Conservation (phyloP, 78 protist genomes). For the Chrysochromulina tobinii region DNA sequence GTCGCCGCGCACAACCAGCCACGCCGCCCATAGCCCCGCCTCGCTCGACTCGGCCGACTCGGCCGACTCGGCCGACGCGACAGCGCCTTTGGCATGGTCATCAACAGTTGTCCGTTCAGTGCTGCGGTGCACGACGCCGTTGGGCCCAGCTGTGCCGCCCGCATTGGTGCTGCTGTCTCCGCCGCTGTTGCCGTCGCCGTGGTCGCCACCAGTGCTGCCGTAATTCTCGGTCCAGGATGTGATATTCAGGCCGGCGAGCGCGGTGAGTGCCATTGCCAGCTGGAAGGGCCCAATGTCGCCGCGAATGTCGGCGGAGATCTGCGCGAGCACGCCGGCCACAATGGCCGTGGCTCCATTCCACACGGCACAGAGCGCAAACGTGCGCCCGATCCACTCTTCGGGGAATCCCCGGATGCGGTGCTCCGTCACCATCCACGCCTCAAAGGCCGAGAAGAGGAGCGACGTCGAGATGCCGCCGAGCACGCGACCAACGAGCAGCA, state of each 20-base stretch:
- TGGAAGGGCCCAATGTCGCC: constrained; percentile 80
- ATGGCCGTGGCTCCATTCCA: neutral
- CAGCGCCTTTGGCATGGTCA: no score
- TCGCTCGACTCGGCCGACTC: no score
- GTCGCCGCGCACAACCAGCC: no score
- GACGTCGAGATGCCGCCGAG: constrained; percentile 8
- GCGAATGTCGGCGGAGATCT: constrained; percentile 37
- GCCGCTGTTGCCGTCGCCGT: no score
- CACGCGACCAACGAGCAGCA: neutral
- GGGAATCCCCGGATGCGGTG: neutral
- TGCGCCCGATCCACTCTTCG: neutral
- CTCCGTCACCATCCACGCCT: constrained; percentile 8
- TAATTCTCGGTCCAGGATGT: constrained; percentile 78
- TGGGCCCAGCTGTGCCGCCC: no score
- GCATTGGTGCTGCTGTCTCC: no score
- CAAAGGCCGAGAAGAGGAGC: neutral
- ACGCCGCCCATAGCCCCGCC: no score
- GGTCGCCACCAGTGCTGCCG: constrained; percentile 46
- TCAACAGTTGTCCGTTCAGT: no score
- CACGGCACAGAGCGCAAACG: neutral
- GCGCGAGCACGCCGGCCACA: constrained; percentile 77
- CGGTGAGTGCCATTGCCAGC: constrained; percentile 35
- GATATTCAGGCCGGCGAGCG: neutral
- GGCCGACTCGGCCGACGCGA: no score
- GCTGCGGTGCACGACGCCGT: no score